Conservation (phyloP, 2,329 filamentous ascomycete species). For the Colletotrichum sp. region DNA sequence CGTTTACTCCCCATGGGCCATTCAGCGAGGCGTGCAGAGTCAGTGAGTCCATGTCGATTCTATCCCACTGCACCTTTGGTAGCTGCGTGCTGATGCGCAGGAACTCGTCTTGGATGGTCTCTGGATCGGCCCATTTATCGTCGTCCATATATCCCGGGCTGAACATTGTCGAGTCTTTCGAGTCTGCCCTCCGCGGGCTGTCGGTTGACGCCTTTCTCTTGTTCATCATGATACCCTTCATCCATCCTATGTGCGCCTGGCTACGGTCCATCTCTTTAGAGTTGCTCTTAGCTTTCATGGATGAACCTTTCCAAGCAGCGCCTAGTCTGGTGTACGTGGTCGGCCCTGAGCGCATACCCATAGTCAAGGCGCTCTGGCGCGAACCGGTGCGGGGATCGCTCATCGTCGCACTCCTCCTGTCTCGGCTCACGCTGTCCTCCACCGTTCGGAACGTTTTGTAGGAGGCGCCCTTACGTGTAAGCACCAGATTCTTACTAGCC, state of each 20-base stretch:
- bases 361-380: constrained; percentile 47
- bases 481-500: constrained; percentile 66
- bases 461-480: constrained; percentile 81
- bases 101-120: constrained; percentile 68
- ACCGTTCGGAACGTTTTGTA: constrained; percentile 87
- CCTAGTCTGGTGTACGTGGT: constrained; percentile 38
- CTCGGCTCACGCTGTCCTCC: constrained; percentile 60
- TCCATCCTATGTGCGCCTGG: constrained; percentile 68
- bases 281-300: constrained; percentile 61
- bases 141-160: constrained; percentile 55
- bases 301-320: constrained; percentile 57
- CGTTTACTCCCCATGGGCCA: constrained; percentile 65
- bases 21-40: constrained; percentile 65
- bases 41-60: constrained; percentile 66
- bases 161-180: constrained; percentile 57
- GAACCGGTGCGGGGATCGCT: constrained; percentile 57
- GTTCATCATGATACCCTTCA: constrained; percentile 70
- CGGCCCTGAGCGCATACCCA: constrained; percentile 49
- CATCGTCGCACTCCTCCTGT: constrained; percentile 66
- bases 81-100: constrained; percentile 65
- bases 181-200: constrained; percentile 51
- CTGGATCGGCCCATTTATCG: constrained; percentile 64
- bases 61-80: constrained; percentile 68
- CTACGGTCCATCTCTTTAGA: constrained; percentile 49
- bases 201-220: constrained; percentile 53